Conservation (phyloP, 495 filamentous ascomycete species). For the Hyaloscypha bicolor region DNA sequence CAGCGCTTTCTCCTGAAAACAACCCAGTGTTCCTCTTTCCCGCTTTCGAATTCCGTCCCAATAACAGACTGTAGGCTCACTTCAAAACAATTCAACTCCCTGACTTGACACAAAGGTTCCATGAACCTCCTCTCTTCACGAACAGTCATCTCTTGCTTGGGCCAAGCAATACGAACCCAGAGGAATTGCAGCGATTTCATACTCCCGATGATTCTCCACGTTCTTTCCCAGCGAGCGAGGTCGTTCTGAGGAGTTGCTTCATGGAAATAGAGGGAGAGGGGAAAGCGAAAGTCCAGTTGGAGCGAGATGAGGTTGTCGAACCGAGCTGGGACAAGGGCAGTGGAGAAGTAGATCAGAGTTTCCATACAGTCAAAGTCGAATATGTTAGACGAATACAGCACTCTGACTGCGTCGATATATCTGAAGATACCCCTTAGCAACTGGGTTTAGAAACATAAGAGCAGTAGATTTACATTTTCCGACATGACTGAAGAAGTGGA, state of each 20-base stretch:
- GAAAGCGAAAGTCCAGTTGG: slow-evolving; percentile 19
- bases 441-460: neutral
- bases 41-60: neutral
- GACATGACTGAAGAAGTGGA: slow-evolving; percentile 21
- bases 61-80: slow-evolving; percentile 15
- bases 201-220: slow-evolving; percentile 18
- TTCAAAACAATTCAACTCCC: slow-evolving; percentile 16
- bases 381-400: slow-evolving; percentile 18
- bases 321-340: slow-evolving; percentile 12
- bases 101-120: slow-evolving; percentile 16
- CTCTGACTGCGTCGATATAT: slow-evolving; percentile 18
- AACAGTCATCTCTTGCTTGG: neutral
- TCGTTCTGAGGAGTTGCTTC: slow-evolving; percentile 20
- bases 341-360: slow-evolving; percentile 16
- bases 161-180: slow-evolving; percentile 18
- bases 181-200: slow-evolving; percentile 14
- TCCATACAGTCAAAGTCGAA: slow-evolving; percentile 26
- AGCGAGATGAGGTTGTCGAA: slow-evolving; percentile 20
- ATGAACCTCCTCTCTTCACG: slow-evolving; percentile 18
- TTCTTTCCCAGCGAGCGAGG: slow-evolving; percentile 16
- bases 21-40: neutral
- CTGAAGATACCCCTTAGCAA: neutral
- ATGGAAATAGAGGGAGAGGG: slow-evolving; percentile 3
- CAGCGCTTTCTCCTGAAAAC: neutral
- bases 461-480: slow-evolving; percentile 18